phyloP scores from a whole-genome alignment of 2,329 filamentous ascomycete species.

The Fusarium compactum region DNA sequence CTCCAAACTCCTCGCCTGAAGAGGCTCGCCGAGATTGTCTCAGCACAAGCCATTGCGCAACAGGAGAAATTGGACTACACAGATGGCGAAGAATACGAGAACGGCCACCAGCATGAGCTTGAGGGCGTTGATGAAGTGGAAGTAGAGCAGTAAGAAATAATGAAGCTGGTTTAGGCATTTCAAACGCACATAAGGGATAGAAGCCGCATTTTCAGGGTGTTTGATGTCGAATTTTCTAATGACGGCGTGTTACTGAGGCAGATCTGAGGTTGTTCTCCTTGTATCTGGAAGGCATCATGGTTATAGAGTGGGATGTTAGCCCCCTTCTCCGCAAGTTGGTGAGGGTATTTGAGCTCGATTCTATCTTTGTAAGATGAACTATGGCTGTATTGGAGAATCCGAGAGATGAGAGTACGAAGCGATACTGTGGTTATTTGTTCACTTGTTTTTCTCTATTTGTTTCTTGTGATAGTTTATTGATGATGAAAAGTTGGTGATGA shows the following conservation, averaged over 20 bases:
- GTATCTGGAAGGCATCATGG: conserved; percentile 46
- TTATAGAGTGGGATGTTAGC: conserved; percentile 35
- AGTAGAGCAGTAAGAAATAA: conserved; percentile 47
- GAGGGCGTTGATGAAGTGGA: conserved; percentile 64
- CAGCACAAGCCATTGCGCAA: conserved; percentile 94
- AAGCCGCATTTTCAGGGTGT: conserved; percentile 48
- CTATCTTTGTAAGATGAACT: conserved; percentile 46
- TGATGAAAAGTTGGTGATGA: not conserved
- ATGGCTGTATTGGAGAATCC: conserved; percentile 42
- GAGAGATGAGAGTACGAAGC: conserved; percentile 40
- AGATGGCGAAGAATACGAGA: conserved; percentile 57
- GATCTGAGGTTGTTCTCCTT: conserved; percentile 41
- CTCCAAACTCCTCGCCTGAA: conserved; percentile 96
- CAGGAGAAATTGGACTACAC: conserved; percentile 82
- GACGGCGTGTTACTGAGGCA: conserved; percentile 40
- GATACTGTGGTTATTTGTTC: conserved; percentile 40
- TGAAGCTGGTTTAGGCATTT: conserved; percentile 43
- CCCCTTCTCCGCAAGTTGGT: conserved; percentile 37
- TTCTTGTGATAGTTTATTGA: conserved; percentile 7
- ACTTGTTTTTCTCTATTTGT: not conserved
- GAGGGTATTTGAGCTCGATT: conserved; percentile 25
- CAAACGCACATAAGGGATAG: conserved; percentile 48
- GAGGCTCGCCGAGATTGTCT: conserved; percentile 97
- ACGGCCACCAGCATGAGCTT: conserved; percentile 61
- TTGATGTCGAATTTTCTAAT: conserved; percentile 47